Evolutionary conservation across 2,329 filamentous ascomycete species (phyloP), one percentile per base, ranked within the genome.

Genomic region (Epichloe uncinata): DNA sequence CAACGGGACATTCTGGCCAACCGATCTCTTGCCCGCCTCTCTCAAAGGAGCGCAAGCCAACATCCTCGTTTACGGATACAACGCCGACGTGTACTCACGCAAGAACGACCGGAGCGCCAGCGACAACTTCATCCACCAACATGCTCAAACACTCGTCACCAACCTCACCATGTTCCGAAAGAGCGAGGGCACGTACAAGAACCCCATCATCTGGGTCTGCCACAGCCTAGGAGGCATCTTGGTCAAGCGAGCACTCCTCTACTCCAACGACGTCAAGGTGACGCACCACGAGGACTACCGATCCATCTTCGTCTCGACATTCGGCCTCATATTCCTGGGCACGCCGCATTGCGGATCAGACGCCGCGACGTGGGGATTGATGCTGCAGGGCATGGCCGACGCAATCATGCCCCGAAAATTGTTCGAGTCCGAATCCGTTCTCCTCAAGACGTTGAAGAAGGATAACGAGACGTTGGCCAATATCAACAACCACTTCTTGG

Each of bases 221-320:
- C 85, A 89, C 63, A 85, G 82, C 48, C 69, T 89, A 2, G 85
- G 85, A 4, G 85, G 85, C 6, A 78, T 88, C 52, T 68, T 89
- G 2, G 74, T 84, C 47, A 89, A 89, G 63, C 72, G 81, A 44
- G 81, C 82, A 1, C 67, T 89, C 45, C 73, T 85, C 46, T 81
- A 84, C 61, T 84, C 81, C 43, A 76, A 78, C 55, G 82, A 80
- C 57, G 62, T 85, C 12, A 72, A 70, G 7, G 73, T 73, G 40
- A 73, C 75, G 50, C 73, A 79, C 56, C 75, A 81, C 37, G 78
- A 85, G 53, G 75, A 84, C 50, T 73, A 80, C 36, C 76, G 83
- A 18, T 82, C 82, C 11, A 78, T 88, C 48, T 87, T 77, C 56
- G 75, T 87, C 9, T 87, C 83, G 1, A 89, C 85, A 0, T 89